Conservation (phyloP, 257 asterid genomes). For the Scutellaria barbata region DNA sequence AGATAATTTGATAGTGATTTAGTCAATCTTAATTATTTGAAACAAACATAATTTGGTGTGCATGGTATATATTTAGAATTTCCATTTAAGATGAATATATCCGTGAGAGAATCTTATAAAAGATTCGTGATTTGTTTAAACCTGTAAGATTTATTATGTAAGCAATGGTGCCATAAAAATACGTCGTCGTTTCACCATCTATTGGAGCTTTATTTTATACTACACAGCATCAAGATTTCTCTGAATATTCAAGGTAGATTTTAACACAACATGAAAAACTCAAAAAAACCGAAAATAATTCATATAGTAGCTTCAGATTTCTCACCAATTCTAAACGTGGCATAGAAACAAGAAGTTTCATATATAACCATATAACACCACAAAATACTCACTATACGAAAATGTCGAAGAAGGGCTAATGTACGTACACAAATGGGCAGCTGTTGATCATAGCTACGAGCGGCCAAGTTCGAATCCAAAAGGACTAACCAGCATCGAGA, state of each 20-base stretch:
- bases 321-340: conserved; percentile 14
- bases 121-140: too few species aligned
- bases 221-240: neutral
- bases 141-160: too few species aligned
- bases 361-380: conserved; percentile 15
- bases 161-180: neutral
- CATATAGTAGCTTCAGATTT: neutral
- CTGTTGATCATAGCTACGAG: conserved; percentile 15
- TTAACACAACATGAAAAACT: neutral
- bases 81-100: too few species aligned
- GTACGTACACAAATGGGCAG: conserved; percentile 17
- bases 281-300: neutral
- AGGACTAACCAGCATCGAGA: conserved; percentile 5
- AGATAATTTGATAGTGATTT: too few species aligned
- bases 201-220: neutral
- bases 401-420: conserved; percentile 16
- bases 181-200: conserved; percentile 2
- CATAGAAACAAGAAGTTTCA: conserved; percentile 30
- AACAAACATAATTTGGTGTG: too few species aligned
- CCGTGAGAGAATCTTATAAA: too few species aligned
- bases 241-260: conserved; percentile 12
- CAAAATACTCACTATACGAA: conserved; percentile 11
- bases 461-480: conserved; percentile 14
- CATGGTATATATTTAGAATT: too few species aligned
- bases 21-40: too few species aligned